Evolutionary conservation across 495 filamentous ascomycete genomes (phyloP), one percentile per base, ranked within the genome.

Genomic region (Daldinia bambusicola): DNA sequence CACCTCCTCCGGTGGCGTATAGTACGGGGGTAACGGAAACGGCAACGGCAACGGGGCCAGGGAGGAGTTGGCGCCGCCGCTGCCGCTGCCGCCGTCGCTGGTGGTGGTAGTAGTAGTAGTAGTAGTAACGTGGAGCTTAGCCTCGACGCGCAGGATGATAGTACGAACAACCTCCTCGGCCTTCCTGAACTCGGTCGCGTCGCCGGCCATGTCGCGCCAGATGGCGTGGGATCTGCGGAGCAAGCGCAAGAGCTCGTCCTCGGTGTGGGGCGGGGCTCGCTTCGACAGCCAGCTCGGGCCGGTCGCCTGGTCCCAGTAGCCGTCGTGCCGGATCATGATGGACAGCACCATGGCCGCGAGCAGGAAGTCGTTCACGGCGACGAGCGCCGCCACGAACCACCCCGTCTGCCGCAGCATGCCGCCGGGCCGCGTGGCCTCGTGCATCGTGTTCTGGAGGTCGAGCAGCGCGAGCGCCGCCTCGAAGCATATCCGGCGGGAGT

Each of bases 401-500:
- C 76, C 75, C 32, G 78, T 76, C 26, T 76, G 71, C 43, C 65
- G 66, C 16, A 86, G 62, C 7, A 79, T 63, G 0, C 81, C 80
- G 7, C 80, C 82, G 1, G 82, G 82, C 22, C 75, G 73, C 2
- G 72, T 77, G 6, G 78, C 80, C 32, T 81, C 74, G 48, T 79
- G 75, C 51, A 82, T 78, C 31, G 61, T 69, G 8, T 74, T 69
- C 67, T 86, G 84, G 60, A 80, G 80, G 0, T 70, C 63, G 0
- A 96, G 83, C 51, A 93, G 82, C 53, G 86, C 82, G 75, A 89
- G 83, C 1, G 90, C 89, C 10, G 91, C 89, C 36, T 89, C 87
- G 12, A 95, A 82, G 71, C 90, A 92, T 1, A 84, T 84, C 31
- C 84, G 83, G 43, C 90, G 84, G 6, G 91, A 94, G 75, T 91